Base-by-base conservation (phyloP, 78 protist species). In the Guillardia theta region DNA sequence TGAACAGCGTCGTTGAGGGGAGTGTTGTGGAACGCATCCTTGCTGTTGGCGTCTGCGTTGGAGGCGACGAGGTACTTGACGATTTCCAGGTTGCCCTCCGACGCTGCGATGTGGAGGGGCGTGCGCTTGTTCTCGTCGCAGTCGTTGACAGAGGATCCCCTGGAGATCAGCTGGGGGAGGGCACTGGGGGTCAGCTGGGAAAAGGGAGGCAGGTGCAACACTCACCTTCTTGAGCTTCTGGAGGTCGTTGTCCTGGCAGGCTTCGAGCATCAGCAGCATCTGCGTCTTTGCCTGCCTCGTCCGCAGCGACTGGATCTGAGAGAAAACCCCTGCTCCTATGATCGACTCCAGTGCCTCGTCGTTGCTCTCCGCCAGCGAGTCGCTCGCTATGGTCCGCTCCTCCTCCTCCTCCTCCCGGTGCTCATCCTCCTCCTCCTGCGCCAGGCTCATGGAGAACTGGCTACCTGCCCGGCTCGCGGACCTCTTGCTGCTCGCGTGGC, bases 91-190 rank as follows among this genome's bases (percentile, higher is more conserved):
- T 94, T 94, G 4, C 97, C 97, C 48, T 96, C 97, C 22, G 77
- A 48, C 3, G 97, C 95, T 0, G 98, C 98, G 19, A 96, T 18
- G 62, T 97, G 97, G 37, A 96, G 90, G 24, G 97, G 83, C 19
- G 96, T 95, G 43, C 97, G 96, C 45, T 90, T 48, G 93, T 96
- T 96, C 88, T 95, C 93, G 78, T 97, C 97, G 6, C 92, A 33
- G 10, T 1, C 93, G 64, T 93, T 83, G 64, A 80, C 10, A 41
- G 36, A 15, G 41, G 83, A 15, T 36, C 83, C 41, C 46, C 33
- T 12, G 0, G 83, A 70, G 41, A 70, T 24, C 48, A 37, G 45
- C 90, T n/a, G n/a, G n/a, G n/a, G n/a, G n/a, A n/a, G n/a, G n/a
- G n/a, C n/a, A n/a, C n/a, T n/a, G n/a, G n/a, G n/a, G n/a, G n/a